Evolutionary conservation across 2,329 filamentous ascomycete genomes (phyloP), one percentile per base, ranked within the genome.

Genomic region (Ramichloridium luteum): DNA sequence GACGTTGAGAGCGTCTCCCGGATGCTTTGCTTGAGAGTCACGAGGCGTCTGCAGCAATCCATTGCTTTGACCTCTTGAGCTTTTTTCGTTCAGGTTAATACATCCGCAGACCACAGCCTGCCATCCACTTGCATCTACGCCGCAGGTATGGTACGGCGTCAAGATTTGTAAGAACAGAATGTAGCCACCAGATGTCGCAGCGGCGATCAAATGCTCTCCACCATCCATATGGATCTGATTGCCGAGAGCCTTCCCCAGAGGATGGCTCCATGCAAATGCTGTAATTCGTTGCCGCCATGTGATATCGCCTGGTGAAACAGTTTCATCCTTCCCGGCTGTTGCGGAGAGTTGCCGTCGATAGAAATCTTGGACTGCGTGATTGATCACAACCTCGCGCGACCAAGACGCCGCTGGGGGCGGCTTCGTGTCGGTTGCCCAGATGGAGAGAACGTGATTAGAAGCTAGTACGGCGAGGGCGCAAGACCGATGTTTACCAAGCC

Each of bases 401-500:
- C 72, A 76, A 40, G 58, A 62, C 1, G 54, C 49, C 25, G 56
- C 50, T 6, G 57, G 56, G 10, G 54, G 47, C 2, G 51, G 53
- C 12, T 54, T 54, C 9, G 64, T 64, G 17, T 61, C 49, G 3
- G 63, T 57, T 28, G 68, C 65, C 63, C 70, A 77, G 6, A 77
- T 48, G 2, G 68, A 70, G 4, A 77, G 49, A 1, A 70, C 45
- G 33, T 72, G 51, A 40, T 72, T 74, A 3, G 69, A 64, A 0
- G 70, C 73, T 27, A 73, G 53, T 11, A 72, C 62, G 2, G 64
- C 68, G 16, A 77, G 59, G 5, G 65, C 62, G 44, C 64, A 70
- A 39, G 67, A 61, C 26, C 62, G 55, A 48, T 72, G 65, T 41
- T 62, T 64, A 12, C 60, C 70, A 23, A 75, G 51, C 2, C 72